Evolutionary conservation across 495 filamentous ascomycete species (phyloP), one percentile per base, ranked within the genome.

Genomic region (Daldinia concentrica): DNA sequence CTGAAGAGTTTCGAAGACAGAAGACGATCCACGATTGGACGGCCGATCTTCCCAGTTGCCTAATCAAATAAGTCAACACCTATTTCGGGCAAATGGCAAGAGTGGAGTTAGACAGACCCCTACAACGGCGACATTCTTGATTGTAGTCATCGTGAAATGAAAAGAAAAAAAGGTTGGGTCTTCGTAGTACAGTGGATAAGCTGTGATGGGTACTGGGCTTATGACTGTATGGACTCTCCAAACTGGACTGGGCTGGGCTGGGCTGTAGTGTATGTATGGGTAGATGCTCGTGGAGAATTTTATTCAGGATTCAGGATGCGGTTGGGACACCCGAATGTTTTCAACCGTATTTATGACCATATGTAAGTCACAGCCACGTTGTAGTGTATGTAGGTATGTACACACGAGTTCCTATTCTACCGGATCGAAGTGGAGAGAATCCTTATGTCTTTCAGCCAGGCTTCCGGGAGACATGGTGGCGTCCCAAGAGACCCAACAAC

Each of bases 21-120:
- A 22, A 73, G 71, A 55, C 58, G 61, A 17, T 68, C 64, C 26
- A 73, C 71, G 66, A 73, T 73, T 73, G 71, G 71, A 29, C 71
- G 65, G 62, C 71, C 71, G 65, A 73, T 73, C 71, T 69, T 65
- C 62, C 71, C 71, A 43, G 71, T 62, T 58, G 71, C 71, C 71
- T 73, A 73, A 73, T 68, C 60, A 73, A 56, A 73, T 29, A 54
- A 5, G 70, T 73, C 61, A 73, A 65, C 29, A 55, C 36, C 34
- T 39, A 50, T 61, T 29, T 58, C 55, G 32, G 36, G 37, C 39
- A 17, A 50, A 41, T 48, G 34, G 48, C 26, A 59, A 48, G 24
- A 27, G 66, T 69, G 71, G 71, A 69, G 60, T 29, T 45, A 12
- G 3, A 73, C 71, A n/a, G 19, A 73, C 71, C 56, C 71, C 71